Base-by-base conservation (phyloP, 2,329 filamentous ascomycete genomes). In the Trichoderma cornu-damae region DNA sequence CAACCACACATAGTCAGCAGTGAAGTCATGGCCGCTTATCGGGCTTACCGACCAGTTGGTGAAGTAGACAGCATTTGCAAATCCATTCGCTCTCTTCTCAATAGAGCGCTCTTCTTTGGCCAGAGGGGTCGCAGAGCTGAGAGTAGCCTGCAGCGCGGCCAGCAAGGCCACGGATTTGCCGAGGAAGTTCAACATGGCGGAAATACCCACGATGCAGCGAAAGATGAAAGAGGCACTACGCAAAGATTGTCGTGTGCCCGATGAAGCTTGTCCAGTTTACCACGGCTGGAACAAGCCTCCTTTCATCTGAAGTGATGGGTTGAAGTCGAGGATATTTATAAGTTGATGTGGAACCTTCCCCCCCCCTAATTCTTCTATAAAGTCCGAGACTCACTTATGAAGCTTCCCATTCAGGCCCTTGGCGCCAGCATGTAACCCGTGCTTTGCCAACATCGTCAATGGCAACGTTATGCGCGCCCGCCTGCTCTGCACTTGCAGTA, bases 1-100 rank as follows among this genome's bases (percentile, higher is more conserved):
- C 1, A 16, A 40, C 46, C n/a, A n/a, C 30, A 14, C 9, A 26
- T 26, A 8, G 50, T 53, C n/a, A 53, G 50, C 11, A 24, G 4
- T 28, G 40, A 28, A 28, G 2, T 7, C 44, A 35, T 44, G 6
- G n/a, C 20, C 12, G 11, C 11, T 16, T 16, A 3, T 18, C 9
- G 6, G 30, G n/a, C 35, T 5, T 12, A 59, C 68, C 58, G 61
- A 78, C 77, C 78, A 80, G 70, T 80, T 81, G 44, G 72, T 73
- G 56, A 77, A 78, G 61, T 77, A 79, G 8, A 75, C 76, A 2
- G 74, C 67, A 62, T 79, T 79, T 22, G 52, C 53, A 11, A 62
- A 64, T 42, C 66, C 67, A 40, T 53, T 59, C 5, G 58, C 59
- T 16, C 62, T 62, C 47, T 65, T 67, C 20, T 64, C 48, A 24